Percentiles rank a stretch among this genome's conserved stretches.
These are phyloP conservation scores for Macrophomina phaseolina DNA, from an alignment of 2,329 filamentous ascomycete genomes.

Conservation along the genomic window DNA sequence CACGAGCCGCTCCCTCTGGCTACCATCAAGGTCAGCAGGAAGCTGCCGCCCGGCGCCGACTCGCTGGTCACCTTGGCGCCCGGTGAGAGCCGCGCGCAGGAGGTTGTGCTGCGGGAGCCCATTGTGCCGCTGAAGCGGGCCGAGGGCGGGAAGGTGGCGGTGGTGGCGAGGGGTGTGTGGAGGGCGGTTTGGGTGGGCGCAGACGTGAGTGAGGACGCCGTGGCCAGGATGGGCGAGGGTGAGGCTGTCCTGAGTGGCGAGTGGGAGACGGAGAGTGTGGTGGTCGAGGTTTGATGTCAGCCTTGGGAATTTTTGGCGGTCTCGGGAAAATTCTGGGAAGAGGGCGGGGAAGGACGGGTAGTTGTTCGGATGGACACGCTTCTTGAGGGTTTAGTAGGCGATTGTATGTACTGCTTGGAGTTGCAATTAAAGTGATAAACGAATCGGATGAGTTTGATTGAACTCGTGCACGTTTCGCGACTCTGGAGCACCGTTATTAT, in stretches of 20 bases:
- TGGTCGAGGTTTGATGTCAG: background rate
- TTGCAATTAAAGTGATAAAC: too few relatives aligned
- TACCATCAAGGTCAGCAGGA: slow-evolving; percentile 38
- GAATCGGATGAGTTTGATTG: too few relatives aligned
- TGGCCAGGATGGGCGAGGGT: slow-evolving; percentile 6
- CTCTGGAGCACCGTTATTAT: too few relatives aligned
- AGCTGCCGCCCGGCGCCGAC: slow-evolving; percentile 44
- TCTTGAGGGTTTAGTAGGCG: too few relatives aligned
- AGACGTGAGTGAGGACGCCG: background rate
- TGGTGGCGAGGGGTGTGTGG: slow-evolving; percentile 40
- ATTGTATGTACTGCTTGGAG: too few relatives aligned
- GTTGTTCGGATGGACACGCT: too few relatives aligned
- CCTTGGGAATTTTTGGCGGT: too few relatives aligned
- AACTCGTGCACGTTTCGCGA: too few relatives aligned
- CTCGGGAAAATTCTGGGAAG: too few relatives aligned
- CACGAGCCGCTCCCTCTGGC: slow-evolving; percentile 40
- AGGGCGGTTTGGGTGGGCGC: slow-evolving; percentile 22
- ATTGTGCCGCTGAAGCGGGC: slow-evolving; percentile 47
- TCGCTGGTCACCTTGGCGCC: slow-evolving; percentile 44
- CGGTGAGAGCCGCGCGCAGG: slow-evolving; percentile 38
- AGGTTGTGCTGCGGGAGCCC: slow-evolving; percentile 42
- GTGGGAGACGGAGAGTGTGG: slow-evolving; percentile 1
- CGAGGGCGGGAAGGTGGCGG: slow-evolving; percentile 42
- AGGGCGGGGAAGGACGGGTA: too few relatives aligned
- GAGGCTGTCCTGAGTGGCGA: background rate